A percentile compares a stretch with the other conserved stretches of the same genome.
These are phyloP conservation scores for Aspergillus terreus DNA, from an alignment of 2,329 filamentous ascomycete species.

Conservation along the genomic window DNA sequence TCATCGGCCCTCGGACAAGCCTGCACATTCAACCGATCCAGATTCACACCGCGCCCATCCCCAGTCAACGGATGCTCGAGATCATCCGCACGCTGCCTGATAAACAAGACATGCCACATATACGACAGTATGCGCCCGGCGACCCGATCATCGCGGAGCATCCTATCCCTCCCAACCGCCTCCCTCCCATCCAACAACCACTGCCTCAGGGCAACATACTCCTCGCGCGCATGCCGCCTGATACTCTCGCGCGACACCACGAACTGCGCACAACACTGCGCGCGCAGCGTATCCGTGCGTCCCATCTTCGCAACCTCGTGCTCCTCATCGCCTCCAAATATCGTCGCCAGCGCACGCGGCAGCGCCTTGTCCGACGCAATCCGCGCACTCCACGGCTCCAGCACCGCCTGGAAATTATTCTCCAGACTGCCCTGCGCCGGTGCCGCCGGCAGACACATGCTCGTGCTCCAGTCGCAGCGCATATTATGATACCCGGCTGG, in stretches of 20 bases:
- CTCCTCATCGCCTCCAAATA: conserved; percentile 33
- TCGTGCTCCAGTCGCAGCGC: conserved; percentile 49
- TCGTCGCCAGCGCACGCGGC: conserved; percentile 28
- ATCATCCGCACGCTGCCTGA: conserved; percentile 20
- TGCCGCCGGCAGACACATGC: conserved; percentile 34
- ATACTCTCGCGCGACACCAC: conserved; percentile 48
- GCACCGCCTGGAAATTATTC: conserved; percentile 32
- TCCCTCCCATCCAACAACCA: conserved; percentile 48
- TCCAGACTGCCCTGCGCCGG: conserved; percentile 42
- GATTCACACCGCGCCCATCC: conserved; percentile 22
- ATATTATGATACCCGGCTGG: conserved; percentile 47
- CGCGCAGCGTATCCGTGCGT: conserved; percentile 41
- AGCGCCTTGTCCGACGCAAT: conserved; percentile 38
- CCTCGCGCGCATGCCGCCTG: conserved; percentile 46
- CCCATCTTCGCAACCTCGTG: conserved; percentile 32
- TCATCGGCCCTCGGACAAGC: conserved; percentile 38
- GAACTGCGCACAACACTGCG: conserved; percentile 57
- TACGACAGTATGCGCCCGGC: conserved; percentile 48
- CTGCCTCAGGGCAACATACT: conserved; percentile 52
- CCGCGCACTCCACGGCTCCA: conserved; percentile 44
- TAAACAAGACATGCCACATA: conserved; percentile 49
- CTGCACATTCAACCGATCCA: conserved; percentile 35
- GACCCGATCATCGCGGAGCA: conserved; percentile 41
- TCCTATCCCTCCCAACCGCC: conserved; percentile 20
- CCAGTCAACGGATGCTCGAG: background rate